phyloP scores from a whole-genome alignment of 306 rosid genomes.

The Lathyrus tuberosus region DNA sequence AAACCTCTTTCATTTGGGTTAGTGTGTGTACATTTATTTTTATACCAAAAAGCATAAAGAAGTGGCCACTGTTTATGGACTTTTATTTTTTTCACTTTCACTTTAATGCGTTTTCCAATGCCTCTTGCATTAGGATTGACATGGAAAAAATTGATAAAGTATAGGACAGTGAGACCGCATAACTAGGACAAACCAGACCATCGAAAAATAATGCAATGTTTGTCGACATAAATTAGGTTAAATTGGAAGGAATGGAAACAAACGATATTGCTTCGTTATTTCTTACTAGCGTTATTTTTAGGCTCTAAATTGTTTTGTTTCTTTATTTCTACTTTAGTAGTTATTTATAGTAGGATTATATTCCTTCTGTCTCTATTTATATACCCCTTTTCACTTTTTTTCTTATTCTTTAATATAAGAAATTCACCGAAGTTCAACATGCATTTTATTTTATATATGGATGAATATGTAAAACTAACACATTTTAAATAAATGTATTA shows the following conservation, averaged over 20 bases:
- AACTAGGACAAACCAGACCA: conserved; percentile 1
- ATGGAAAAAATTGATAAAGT: conserved; percentile 7
- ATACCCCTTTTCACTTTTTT: no score
- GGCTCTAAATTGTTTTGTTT: neutral
- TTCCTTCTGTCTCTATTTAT: no score
- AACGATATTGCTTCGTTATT: neutral
- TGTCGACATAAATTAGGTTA: neutral
- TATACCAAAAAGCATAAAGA: conserved; percentile 33
- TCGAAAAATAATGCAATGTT: neutral
- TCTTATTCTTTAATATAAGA: no score
- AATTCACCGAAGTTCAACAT: no score
- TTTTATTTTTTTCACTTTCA: conserved; percentile 29
- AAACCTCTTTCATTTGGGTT: neutral
- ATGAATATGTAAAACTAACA: no score
- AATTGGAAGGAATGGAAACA: neutral
- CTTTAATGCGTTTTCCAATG: conserved; percentile 46
- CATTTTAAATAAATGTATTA: no score
- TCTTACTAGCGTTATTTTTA: neutral
- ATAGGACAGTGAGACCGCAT: neutral
- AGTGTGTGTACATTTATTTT: neutral
- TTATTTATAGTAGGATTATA: no score
- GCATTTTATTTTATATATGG: no score
- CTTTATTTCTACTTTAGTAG: no score
- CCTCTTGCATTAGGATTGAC: conserved; percentile 31
- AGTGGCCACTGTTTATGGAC: neutral